Evolutionary conservation across 441 rosid genomes (phyloP), one percentile per base, ranked within the genome.

Genomic region (Jatropha podagrica): DNA sequence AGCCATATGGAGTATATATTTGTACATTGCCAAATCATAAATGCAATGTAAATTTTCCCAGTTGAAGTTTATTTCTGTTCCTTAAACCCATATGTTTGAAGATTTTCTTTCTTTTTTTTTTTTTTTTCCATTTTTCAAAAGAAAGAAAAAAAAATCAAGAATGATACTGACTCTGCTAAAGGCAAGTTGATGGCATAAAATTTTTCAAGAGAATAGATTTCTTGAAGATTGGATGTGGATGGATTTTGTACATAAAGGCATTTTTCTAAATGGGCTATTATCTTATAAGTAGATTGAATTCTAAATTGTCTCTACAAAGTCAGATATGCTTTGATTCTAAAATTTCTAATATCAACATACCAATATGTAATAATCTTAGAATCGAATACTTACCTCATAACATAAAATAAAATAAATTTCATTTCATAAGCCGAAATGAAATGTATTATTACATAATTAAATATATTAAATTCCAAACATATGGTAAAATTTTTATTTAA

Each of bases 11-110:
- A 49, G 63, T 40, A 62, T 54, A 44, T 44, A 62, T 61, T 11
- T 80, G 81, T 75, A 71, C 73, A 73, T 78, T 70, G 78, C 65
- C 40, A 46, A 11, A 69, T 74, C 69, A 69, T 70, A 60, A 64
- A 46, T 59, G 78, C 77, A 78, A 62, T 75, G 78, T 46, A 75
- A 66, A 69, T 64, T 71, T 65, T 52, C 15, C 60, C 46, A 12
- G 41, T 65, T 37, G 13, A 59, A 20, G 37, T 14, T 18, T 15
- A 32, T 74, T 0, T 46, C 41, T 7, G 12, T 26, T 26, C 32
- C 9, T 56, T 27, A 60, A 42, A 41, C 17, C 38, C 60, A 41
- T 12, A n/a, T 26, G n/a, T 23, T 12, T 41, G 55, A 18, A 65
- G 14, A 1, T 65, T 23, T n/a, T 20, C 2, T 61, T 46, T 12